Base-by-base conservation (phyloP, 2,329 filamentous ascomycete species). In the Neofusicoccum kwambonambiense region DNA sequence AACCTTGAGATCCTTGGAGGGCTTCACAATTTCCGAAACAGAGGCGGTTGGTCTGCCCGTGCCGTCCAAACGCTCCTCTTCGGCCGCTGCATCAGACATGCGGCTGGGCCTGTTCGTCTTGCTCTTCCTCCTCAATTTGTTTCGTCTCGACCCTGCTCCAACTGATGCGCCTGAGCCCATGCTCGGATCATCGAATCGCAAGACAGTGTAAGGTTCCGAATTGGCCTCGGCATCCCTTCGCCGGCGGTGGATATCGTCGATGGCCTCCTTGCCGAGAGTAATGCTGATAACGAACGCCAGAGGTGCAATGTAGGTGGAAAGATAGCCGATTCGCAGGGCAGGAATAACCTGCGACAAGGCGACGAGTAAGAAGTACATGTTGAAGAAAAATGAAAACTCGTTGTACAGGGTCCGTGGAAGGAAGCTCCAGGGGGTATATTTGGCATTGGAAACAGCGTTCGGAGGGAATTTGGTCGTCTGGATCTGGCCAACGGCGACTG, bases 341-440 rank as follows among this genome's bases (percentile, higher is more conserved):
- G 93, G 93, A 72, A 99, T 93, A 49, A 92, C 89, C 79, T 99
- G 95, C 42, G 94, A 98, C 57, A 98, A 79, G 6, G 95, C 96
- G 57, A 99, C 95, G 31, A 98, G 87, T 64, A 99, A 83, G 77
- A 99, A 99, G 77, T 99, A 99, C 83, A 98, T 92, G 84, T 99
- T 99, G 84, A 99, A 97, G 80, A 99, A 99, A 82, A 98, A 99
- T 66, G 94, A 97, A 76, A 99, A 99, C 75, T 99, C 95, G 80
- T 98, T 98, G 79, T 97, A 99, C 22, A 99, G 83, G 0, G 95
- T 99, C 61, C 94, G 84, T 2, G 96, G 96, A 13, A 99, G 84
- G 78, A 99, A 99, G 61, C 91, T 97, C 82, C 93, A 90, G 1
- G 93, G 88, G 35, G 94, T 98, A 77, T 99, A 99, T 83, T 98